Conservation (phyloP, 1,284 basidiomycete species). For the Cryptococcus jaspeensis region DNA sequence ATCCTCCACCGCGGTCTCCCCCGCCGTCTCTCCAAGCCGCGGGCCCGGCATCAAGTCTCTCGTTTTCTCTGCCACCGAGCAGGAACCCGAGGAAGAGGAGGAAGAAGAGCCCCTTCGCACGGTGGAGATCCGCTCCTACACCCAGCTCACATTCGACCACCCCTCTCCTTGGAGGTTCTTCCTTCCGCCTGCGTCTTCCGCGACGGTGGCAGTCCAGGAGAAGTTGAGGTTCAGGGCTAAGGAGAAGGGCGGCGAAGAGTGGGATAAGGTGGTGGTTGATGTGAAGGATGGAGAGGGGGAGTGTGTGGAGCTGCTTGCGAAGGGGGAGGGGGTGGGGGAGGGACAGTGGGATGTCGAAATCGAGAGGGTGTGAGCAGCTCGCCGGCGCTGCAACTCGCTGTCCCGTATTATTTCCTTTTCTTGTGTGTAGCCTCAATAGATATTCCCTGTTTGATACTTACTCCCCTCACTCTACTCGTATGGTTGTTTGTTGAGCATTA, state of each 20-base stretch:
- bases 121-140: conserved; percentile 15
- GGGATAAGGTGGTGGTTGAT: conserved; percentile 3
- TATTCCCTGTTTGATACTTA: no score
- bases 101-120: neutral
- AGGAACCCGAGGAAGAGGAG: no score
- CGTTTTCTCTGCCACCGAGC: neutral
- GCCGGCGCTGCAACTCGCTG: no score
- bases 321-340: neutral
- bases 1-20: conserved; percentile 12
- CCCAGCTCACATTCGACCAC: conserved; percentile 10
- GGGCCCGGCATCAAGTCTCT: neutral
- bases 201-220: neutral
- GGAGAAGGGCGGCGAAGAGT: neutral
- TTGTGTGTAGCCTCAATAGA: no score
- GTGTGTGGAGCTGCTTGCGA: conserved; percentile 4
- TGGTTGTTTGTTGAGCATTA: no score
- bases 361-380: conserved; percentile 7
- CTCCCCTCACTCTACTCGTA: no score
- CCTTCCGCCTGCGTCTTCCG: conserved; percentile 6
- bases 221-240: conserved; percentile 6
- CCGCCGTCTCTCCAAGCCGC: conserved; percentile 7
- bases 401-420: neutral
- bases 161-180: conserved; percentile 11
- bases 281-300: neutral
- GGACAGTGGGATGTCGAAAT: conserved; percentile 11